These are phyloP conservation scores for Penicillium crystallinum DNA, from an alignment of 495 filamentous ascomycete species.

Conservation along the genomic window DNA sequence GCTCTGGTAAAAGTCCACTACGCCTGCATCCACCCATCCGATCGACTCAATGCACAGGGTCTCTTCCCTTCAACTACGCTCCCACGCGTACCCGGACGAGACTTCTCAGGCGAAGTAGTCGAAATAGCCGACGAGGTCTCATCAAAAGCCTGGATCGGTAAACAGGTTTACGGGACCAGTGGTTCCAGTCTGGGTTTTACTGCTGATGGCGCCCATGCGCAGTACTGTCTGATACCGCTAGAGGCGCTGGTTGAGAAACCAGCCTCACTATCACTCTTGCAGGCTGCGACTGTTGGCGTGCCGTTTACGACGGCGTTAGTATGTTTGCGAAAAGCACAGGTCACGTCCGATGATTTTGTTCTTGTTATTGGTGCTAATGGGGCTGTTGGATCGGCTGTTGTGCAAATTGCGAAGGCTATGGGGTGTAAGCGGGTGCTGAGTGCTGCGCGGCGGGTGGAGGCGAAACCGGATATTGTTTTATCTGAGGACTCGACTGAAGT, in stretches of 20 bases:
- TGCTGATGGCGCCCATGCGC: conserved; percentile 12
- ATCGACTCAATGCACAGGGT: conserved; percentile 36
- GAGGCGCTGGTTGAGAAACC: conserved; percentile 17
- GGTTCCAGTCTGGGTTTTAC: conserved; percentile 15
- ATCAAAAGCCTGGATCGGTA: conserved; percentile 16
- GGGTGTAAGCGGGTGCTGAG: conserved; percentile 16
- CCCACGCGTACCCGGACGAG: conserved; percentile 38
- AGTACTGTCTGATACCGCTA: conserved; percentile 13
- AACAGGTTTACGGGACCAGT: conserved; percentile 18
- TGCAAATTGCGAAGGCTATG: conserved; percentile 16
- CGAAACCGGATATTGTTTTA: conserved; percentile 10
- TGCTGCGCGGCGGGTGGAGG: conserved; percentile 7
- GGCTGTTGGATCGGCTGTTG: conserved; percentile 15
- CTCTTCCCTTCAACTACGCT: conserved; percentile 32
- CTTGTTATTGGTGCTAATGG: conserved; percentile 17
- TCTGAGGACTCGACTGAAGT: not conserved
- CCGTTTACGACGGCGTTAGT: conserved; percentile 17
- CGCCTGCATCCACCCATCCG: conserved; percentile 35
- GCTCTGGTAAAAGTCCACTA: conserved; percentile 15
- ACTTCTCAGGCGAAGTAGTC: conserved; percentile 19
- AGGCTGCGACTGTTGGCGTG: conserved; percentile 19
- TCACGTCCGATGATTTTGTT: conserved; percentile 7
- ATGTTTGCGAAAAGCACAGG: conserved; percentile 9
- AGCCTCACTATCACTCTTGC: conserved; percentile 1
- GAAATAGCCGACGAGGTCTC: not conserved